Evolutionary conservation across 768 basidiomycete species (phyloP), one percentile per base, ranked within the genome.

Genomic region (Leccinum fibrillosum): DNA sequence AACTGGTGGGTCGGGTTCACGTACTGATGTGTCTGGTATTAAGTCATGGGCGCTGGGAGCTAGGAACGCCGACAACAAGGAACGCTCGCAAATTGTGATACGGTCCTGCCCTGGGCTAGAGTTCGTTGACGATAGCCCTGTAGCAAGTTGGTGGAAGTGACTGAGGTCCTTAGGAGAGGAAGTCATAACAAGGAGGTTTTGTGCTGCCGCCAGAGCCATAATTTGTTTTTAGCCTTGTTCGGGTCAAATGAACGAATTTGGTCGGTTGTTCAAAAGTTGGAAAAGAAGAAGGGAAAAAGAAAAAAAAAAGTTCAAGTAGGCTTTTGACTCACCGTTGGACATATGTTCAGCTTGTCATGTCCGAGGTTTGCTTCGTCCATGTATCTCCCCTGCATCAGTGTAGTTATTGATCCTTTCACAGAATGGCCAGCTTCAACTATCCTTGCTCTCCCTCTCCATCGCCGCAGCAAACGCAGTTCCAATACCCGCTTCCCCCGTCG

Each of bases 371-470:
- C 54, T 19, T 59, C 23, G 45, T 10, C 9, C 37, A 4, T 15
- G 1, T 17, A 28, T 28, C 28, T 28, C 28, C 26, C 28, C 28
- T 28, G 28, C 28, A 28, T 28, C 28, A 28, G 28, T 28, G 28
- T 28, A 28, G 28, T 28, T 9, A n/a, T 51, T 49, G 54, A 56
- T 35, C 19, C 23, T 48, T 49, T 34, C 11, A 5, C 4, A 62
- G 62, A 59, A 64, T 63, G 62, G 1, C 37, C 58, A 61, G 23
- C 30, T 56, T 21, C 59, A 59, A 49, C 61, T 61, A 50, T 88
- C 86, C 65, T 76, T 90, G 21, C 80, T 90, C 44, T 89, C 88
- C 6, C 74, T 91, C 55, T 89, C 89, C 59, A 75, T 85, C 39
- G 86, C 81, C 8, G 86, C 86, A 9, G 77, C 79, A 34, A 78